These are phyloP conservation scores for Nymphaea thermarum DNA, from an alignment of 164 flowering plant genomes.

Conservation along the genomic window DNA sequence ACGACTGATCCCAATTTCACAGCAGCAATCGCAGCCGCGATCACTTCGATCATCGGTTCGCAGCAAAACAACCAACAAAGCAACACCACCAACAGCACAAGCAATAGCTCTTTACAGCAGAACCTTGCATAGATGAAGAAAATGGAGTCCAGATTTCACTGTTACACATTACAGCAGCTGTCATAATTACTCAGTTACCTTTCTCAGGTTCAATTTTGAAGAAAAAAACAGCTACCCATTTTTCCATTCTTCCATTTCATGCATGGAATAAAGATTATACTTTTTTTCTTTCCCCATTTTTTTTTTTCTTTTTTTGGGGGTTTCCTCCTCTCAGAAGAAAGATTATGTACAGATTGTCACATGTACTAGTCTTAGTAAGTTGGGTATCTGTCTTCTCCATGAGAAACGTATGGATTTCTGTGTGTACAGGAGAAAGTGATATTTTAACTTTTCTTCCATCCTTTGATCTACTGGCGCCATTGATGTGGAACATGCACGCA, in stretches of 20 bases:
- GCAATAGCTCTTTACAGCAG: constrained; percentile 3
- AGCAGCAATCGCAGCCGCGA: constrained; percentile 43
- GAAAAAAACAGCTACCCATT: neutral
- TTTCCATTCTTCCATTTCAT: neutral
- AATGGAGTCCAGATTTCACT: neutral
- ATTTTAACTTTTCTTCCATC: no score
- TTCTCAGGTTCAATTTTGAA: neutral
- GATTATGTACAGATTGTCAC: neutral
- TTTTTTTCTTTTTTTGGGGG: no score
- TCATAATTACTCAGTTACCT: neutral
- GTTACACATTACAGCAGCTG: neutral
- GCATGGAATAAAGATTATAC: neutral
- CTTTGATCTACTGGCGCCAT: no score
- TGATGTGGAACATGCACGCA: no score
- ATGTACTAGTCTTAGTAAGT: neutral
- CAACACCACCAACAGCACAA: constrained; percentile 14
- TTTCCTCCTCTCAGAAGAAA: neutral
- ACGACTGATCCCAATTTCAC: constrained; percentile 53
- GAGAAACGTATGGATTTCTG: no score
- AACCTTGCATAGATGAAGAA: neutral
- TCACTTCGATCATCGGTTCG: constrained; percentile 40
- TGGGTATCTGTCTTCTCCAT: neutral
- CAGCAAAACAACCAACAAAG: neutral
- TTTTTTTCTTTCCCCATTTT: neutral
- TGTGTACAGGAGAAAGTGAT: no score